Conservation (phyloP, 78 protist species). For the Pigoraptor vietnamica region DNA sequence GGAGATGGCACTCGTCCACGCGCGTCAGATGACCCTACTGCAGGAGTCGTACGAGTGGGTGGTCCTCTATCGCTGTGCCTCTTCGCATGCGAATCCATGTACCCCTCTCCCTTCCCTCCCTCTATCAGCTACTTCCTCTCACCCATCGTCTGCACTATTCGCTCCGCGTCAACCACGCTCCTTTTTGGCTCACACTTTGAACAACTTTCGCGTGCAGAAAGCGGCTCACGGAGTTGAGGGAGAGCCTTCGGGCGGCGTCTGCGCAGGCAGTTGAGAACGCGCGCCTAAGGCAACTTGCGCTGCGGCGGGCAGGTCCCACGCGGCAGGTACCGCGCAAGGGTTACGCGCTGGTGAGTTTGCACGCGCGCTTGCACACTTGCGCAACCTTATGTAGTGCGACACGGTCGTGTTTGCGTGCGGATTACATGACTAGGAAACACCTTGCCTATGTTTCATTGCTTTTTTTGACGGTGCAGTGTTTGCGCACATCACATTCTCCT, state of each 20-base stretch:
- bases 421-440: too few species aligned
- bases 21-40: background rate
- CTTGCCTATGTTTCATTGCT: too few species aligned
- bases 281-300: background rate
- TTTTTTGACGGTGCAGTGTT: background rate
- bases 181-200: too few species aligned
- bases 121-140: background rate
- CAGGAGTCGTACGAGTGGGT: background rate
- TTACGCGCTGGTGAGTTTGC: background rate
- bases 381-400: background rate
- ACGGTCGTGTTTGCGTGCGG: background rate
- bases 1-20: background rate
- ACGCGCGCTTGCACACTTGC: background rate
- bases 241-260: background rate
- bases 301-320: background rate
- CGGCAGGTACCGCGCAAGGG: background rate
- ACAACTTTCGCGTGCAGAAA: background rate
- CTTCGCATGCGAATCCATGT: background rate
- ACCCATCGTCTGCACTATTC: background rate
- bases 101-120: background rate
- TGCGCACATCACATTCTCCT: too few species aligned
- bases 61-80: background rate
- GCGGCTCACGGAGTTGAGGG: background rate
- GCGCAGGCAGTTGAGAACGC: background rate
- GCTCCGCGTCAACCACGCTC: background rate